Evolutionary conservation across 306 rosid species (phyloP), one percentile per base, ranked within the genome.

Genomic region (Corylus avellana): DNA sequence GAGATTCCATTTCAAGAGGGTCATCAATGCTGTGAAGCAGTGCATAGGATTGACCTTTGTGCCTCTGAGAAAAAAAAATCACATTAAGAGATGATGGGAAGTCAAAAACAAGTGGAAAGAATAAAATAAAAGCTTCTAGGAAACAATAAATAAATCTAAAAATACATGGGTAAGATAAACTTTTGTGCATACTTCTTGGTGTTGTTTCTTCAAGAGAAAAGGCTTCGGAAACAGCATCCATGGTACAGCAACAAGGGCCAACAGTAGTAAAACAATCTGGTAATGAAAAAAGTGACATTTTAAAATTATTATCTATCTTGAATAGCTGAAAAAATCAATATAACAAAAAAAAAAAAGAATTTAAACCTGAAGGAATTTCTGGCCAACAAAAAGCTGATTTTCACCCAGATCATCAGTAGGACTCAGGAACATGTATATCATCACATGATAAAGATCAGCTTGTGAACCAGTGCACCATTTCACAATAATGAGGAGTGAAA

Each of bases 171-270:
- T 16, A 32, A 39, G 35, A 64, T 8, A 7, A 22, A 20, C 12
- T 64, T 62, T 64, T 35, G 12, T 2, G 79, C 87, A 78, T 88
- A 95, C 99, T 72, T 83, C 89, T 87, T 92, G 79, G 29, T 91
- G 87, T 82, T 95, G 99, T 82, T 77, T 93, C 94, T 91, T 95
- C 93, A 95, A 87, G 63, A 95, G 89, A 81, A 95, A 92, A 71
- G 99, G 99, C 83, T 95, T 95, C 37, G 99, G 99, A 72, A 95
- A 73, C 70, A 95, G 91, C 99, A 95, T 95, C 98, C 99, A 95
- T 74, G 99, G 99, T 53, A 95, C 99, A 67, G 98, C 77, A 49
- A 95, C 87, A 78, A 90, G 50, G 48, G 99, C 98, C 84, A 88
- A 89, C 67, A 90, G 80, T 77, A 95, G 85, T 47, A 95, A 92